Conservation (phyloP, 2,329 filamentous ascomycete genomes). For the Clonostachys solani region DNA sequence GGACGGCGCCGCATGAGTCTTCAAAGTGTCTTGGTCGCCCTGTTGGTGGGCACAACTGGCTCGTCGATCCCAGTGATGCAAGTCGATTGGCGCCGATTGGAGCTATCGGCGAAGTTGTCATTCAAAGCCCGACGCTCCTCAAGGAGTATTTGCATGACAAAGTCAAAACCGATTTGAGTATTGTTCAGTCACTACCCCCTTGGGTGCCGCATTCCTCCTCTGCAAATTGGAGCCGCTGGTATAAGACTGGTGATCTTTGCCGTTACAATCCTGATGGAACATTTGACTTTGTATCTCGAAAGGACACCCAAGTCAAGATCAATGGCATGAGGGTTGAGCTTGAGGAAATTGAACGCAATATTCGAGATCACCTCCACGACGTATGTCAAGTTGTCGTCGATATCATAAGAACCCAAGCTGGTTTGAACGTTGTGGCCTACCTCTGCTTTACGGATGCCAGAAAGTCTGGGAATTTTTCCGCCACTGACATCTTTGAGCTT, state of each 20-base stretch:
- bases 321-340: conserved; percentile 1
- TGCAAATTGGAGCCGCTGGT: background rate
- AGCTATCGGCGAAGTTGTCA: conserved; percentile 6
- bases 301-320: conserved; percentile 3
- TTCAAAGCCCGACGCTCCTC: conserved; percentile 29
- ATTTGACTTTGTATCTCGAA: background rate
- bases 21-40: conserved; percentile 2
- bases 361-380: background rate
- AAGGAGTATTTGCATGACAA: conserved; percentile 38
- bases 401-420: background rate
- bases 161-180: conserved; percentile 15
- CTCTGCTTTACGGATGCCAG: background rate
- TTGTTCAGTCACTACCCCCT: background rate
- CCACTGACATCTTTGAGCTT: conserved; percentile 3
- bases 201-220: conserved; percentile 15
- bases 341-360: conserved; percentile 1
- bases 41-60: conserved; percentile 5
- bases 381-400: background rate
- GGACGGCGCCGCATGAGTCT: background rate
- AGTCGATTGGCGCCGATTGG: conserved; percentile 5
- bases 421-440: background rate
- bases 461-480: background rate
- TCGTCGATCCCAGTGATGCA: conserved; percentile 4
- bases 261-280: conserved; percentile 1
- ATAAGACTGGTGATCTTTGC: background rate